Evolutionary conservation across 139 green algal species (phyloP).

Genomic region (Yamagishiella unicocca): DNA sequence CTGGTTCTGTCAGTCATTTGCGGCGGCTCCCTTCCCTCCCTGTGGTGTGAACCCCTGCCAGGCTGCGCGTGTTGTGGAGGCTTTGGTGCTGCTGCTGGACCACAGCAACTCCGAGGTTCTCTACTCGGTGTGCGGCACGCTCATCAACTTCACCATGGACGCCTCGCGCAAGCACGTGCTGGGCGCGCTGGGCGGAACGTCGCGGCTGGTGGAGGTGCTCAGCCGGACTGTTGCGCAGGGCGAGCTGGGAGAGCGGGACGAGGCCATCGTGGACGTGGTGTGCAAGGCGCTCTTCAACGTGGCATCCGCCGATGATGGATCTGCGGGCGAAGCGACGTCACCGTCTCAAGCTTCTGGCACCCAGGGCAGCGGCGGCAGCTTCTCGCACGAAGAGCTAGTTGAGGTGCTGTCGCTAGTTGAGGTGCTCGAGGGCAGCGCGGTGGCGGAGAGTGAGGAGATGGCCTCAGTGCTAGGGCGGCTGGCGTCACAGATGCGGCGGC

Average conservation of each 20-base stretch:
- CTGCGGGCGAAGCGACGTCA: too few relatives aligned
- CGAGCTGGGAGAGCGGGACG: conserved; percentile 38
- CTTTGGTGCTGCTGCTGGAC: conserved; percentile 64
- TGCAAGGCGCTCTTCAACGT: conserved; percentile 69
- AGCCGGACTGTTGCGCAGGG: conserved; percentile 42
- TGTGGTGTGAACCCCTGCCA: neutral
- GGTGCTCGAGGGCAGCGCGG: conserved; percentile 25
- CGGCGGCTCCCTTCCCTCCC: neutral
- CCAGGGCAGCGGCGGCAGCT: conserved; percentile 5
- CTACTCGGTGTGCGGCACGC: conserved; percentile 61
- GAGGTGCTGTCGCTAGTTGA: conserved; percentile 41
- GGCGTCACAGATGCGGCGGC: conserved; percentile 39
- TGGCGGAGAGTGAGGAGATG: conserved; percentile 12
- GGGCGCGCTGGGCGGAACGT: conserved; percentile 33
- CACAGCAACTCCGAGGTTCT: conserved; percentile 68
- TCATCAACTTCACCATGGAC: conserved; percentile 67
- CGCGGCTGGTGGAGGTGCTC: conserved; percentile 59
- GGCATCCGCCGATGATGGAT: conserved; percentile 38
- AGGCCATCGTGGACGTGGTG: conserved; percentile 56
- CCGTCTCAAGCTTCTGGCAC: too few relatives aligned
- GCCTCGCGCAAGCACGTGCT: conserved; percentile 27
- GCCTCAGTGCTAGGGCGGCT: conserved; percentile 21
- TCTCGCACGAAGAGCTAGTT: conserved; percentile 20
- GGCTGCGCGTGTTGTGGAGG: conserved; percentile 59
- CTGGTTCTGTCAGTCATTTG: too few relatives aligned